Percentiles rank a stretch among this genome's conserved stretches.
Conservation (phyloP, 371 early-diverging fungal genomes). For the Nosema granulosis region DNA sequence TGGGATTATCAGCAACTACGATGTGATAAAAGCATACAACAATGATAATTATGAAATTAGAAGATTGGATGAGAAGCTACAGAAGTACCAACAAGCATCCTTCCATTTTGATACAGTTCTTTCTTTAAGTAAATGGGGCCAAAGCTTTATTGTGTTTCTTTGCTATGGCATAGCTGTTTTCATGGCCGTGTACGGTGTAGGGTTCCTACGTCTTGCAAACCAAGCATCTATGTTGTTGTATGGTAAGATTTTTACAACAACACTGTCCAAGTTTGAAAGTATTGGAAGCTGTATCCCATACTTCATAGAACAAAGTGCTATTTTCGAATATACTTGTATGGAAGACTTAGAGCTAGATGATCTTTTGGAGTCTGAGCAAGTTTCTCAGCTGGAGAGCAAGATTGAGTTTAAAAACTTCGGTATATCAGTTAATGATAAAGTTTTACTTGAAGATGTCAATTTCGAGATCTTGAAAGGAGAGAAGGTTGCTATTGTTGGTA, state of each 20-base stretch:
- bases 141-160: not conserved
- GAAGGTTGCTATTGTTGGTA: conserved; percentile 76
- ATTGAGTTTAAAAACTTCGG: conserved; percentile 23
- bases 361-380: conserved; percentile 2
- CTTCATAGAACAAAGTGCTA: conserved; percentile 23
- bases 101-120: conserved; percentile 8
- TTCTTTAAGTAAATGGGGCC: conserved; percentile 12
- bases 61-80: not conserved
- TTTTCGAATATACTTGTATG: conserved; percentile 6
- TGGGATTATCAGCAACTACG: conserved; percentile 33
- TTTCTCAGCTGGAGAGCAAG: not conserved
- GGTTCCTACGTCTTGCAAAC: not conserved
- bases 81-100: conserved; percentile 9
- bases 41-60: conserved; percentile 18
- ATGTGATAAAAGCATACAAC: conserved; percentile 36
- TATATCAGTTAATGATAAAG: conserved; percentile 2
- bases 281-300: not conserved
- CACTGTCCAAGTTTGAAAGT: not conserved
- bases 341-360: conserved; percentile 4
- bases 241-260: not conserved
- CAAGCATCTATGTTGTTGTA: not conserved
- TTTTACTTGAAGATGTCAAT: conserved; percentile 72
- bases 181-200: conserved; percentile 19
- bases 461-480: conserved; percentile 69
- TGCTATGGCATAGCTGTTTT: conserved; percentile 18